Percentiles rank a stretch among this genome's conserved stretches.
phyloP scores from a whole-genome alignment of 2,329 filamentous ascomycete species.

The Diaporthe sp. region DNA sequence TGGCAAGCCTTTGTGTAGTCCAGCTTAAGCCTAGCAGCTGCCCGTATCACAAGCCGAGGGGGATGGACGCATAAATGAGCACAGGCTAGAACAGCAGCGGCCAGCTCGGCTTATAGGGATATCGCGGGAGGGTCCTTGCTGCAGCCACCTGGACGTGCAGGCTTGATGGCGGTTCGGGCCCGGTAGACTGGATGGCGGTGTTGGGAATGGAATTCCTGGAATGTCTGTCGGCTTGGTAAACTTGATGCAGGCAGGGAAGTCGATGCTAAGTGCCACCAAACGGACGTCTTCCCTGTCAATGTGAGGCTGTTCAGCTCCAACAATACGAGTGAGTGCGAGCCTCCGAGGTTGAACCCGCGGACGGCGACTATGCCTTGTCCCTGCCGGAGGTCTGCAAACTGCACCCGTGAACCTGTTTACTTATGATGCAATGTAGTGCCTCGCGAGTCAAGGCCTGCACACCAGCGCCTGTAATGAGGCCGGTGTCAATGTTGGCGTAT shows the following conservation, averaged over 20 bases:
- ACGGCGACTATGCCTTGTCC: not conserved
- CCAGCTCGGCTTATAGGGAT: constrained; percentile 25
- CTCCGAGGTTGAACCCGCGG: not conserved
- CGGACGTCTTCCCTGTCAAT: constrained; percentile 14
- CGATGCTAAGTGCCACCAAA: constrained; percentile 19
- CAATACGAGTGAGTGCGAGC: not conserved
- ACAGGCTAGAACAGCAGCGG: constrained; percentile 33
- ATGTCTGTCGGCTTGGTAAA: not conserved
- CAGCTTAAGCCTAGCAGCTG: constrained; percentile 28
- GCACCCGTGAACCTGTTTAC: not conserved
- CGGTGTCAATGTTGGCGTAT: not conserved
- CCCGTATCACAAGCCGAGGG: constrained; percentile 22
- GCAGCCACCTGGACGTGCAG: not conserved
- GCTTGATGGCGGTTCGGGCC: constrained; percentile 9
- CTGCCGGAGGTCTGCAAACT: not conserved
- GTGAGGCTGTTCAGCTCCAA: constrained; percentile 32
- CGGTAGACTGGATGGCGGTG: not conserved
- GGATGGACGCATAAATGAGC: constrained; percentile 8
- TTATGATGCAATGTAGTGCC: not conserved
- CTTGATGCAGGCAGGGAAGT: constrained; percentile 28
- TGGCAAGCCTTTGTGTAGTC: constrained; percentile 4
- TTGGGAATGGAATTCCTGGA: constrained; percentile 14
- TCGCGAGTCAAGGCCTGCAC: constrained; percentile 7
- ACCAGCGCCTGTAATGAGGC: not conserved
- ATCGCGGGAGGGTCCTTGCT: constrained; percentile 33